Evolutionary conservation across 495 filamentous ascomycete species (phyloP).

Genomic region (Talaromyces stipitatus): DNA sequence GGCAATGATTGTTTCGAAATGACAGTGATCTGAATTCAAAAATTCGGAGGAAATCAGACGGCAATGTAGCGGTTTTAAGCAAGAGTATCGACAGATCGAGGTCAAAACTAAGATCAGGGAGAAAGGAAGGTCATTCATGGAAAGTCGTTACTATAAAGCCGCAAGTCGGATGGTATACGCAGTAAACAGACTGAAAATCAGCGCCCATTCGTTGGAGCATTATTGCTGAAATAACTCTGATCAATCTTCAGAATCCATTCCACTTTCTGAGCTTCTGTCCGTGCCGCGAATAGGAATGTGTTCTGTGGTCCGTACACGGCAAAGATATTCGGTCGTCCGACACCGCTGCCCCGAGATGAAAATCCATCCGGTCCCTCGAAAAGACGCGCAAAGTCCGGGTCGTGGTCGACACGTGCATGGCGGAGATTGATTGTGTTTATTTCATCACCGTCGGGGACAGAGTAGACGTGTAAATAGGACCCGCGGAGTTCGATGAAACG

Average conservation of each 20-base stretch:
- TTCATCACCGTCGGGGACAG: constrained; percentile 78
- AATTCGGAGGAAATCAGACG: neutral
- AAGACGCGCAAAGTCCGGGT: constrained; percentile 76
- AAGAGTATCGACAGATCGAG: constrained; percentile 1
- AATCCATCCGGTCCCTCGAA: constrained; percentile 42
- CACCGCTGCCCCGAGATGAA: constrained; percentile 27
- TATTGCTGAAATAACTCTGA: constrained; percentile 46
- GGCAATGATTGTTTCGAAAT: neutral
- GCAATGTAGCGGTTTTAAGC: neutral
- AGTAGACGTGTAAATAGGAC: constrained; percentile 88
- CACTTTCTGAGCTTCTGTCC: constrained; percentile 79
- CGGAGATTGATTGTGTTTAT: constrained; percentile 78
- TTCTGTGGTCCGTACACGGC: constrained; percentile 90
- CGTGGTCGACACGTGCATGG: constrained; percentile 77
- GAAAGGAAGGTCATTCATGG: neutral
- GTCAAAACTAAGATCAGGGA: neutral
- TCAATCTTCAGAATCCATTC: constrained; percentile 89
- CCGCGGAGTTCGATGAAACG: constrained; percentile 88
- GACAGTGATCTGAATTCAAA: too few species aligned
- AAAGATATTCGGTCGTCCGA: constrained; percentile 65
- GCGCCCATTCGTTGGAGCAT: constrained; percentile 7
- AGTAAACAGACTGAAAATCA: neutral
- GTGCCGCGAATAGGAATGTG: constrained; percentile 86
- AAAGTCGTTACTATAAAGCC: neutral
- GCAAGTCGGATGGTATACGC: neutral